These are phyloP conservation scores for Lasiodiplodia sp. DNA, from an alignment of 2,329 filamentous ascomycete species.

Conservation along the genomic window DNA sequence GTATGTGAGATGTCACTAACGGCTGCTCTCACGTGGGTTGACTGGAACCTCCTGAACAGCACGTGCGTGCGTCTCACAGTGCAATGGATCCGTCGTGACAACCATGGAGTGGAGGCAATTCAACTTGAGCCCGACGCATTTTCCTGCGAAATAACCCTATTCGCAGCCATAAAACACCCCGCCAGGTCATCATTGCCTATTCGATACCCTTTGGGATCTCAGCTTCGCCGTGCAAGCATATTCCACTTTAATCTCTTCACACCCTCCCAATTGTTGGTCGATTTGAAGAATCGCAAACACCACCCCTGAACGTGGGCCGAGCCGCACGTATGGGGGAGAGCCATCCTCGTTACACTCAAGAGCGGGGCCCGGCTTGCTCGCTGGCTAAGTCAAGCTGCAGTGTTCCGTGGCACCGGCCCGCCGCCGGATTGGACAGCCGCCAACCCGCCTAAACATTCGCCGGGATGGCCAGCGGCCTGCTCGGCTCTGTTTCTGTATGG, in stretches of 20 bases:
- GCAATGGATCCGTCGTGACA: background rate
- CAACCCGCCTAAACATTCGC: constrained; percentile 5
- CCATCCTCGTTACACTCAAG: background rate
- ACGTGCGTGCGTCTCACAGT: background rate
- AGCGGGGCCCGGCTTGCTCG: background rate
- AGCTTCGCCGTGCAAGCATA: too few relatives aligned
- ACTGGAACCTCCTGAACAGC: too few relatives aligned
- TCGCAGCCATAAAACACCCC: background rate
- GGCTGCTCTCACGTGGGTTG: constrained; percentile 12
- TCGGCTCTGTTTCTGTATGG: background rate
- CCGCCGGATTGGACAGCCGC: background rate
- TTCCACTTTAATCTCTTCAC: background rate
- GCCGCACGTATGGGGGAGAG: constrained; percentile 2
- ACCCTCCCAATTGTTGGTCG: background rate
- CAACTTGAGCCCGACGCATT: background rate
- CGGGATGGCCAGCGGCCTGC: background rate
- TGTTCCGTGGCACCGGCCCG: background rate
- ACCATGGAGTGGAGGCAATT: background rate
- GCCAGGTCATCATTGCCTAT: background rate
- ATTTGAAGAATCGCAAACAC: constrained; percentile 11
- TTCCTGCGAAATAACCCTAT: background rate
- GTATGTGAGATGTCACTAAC: constrained; percentile 22
- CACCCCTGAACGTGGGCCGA: background rate
- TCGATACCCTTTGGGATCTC: background rate
- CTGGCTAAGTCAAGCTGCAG: constrained; percentile 13